Percentiles rank a stretch among this genome's conserved stretches.
Conservation (phyloP, 2,329 filamentous ascomycete genomes). For the Talaromyces sp. region DNA sequence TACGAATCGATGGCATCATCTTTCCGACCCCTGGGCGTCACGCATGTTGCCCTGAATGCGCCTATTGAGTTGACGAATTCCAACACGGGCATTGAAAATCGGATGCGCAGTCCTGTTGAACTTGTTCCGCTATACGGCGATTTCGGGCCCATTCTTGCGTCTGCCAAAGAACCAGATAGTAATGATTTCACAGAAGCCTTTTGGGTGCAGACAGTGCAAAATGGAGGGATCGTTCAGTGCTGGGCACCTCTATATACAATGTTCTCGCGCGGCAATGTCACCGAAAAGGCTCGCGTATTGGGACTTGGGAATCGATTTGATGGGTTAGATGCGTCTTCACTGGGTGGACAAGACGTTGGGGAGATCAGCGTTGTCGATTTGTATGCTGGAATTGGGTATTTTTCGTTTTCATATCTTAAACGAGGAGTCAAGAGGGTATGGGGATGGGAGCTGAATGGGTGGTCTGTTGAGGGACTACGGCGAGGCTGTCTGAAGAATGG, state of each 20-base stretch:
- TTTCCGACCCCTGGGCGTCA: slow-evolving; percentile 38
- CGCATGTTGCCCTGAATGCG: slow-evolving; percentile 56
- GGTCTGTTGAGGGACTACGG: slow-evolving; percentile 77
- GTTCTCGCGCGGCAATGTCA: slow-evolving; percentile 88
- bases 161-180: slow-evolving; percentile 23
- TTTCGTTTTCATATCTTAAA: slow-evolving; percentile 75
- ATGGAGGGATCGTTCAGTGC: slow-evolving; percentile 70
- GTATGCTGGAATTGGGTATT: slow-evolving; percentile 92
- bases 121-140: slow-evolving; percentile 67
- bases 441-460: slow-evolving; percentile 87
- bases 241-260: slow-evolving; percentile 91
- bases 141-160: slow-evolving; percentile 57
- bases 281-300: slow-evolving; percentile 77
- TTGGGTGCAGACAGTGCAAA: slow-evolving; percentile 76
- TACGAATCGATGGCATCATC: slow-evolving; percentile 38
- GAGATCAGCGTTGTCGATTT: slow-evolving; percentile 61
- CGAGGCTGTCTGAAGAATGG: slow-evolving; percentile 68
- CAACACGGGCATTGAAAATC: slow-evolving; percentile 52
- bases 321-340: slow-evolving; percentile 24
- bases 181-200: slow-evolving; percentile 63
- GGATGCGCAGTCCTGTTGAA: slow-evolving; percentile 67
- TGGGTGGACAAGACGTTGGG: slow-evolving; percentile 18
- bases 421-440: slow-evolving; percentile 66
- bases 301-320: slow-evolving; percentile 34
- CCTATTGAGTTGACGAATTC: slow-evolving; percentile 44